A percentile compares a stretch with the other conserved stretches of the same genome.
These are phyloP conservation scores for Trichoderma gracile DNA, from an alignment of 2,329 filamentous ascomycete genomes.

Conservation along the genomic window DNA sequence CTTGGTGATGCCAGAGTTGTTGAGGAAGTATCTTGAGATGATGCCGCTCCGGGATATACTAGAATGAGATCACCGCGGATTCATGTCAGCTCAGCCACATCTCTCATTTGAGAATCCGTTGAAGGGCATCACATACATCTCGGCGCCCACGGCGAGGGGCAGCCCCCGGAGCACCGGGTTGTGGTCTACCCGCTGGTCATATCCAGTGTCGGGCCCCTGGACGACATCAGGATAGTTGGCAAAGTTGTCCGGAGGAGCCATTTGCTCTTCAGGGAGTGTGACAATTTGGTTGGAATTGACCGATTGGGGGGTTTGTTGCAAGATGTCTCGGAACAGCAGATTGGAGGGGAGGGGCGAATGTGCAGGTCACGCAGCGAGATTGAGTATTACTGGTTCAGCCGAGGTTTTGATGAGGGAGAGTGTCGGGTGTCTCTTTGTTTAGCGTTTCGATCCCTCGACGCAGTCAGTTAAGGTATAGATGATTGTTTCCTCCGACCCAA, in stretches of 20 bases:
- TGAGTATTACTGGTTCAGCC: no score
- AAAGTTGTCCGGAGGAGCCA: constrained; percentile 40
- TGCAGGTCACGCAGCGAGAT: no score
- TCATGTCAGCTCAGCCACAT: no score
- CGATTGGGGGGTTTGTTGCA: background rate
- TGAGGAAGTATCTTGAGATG: constrained; percentile 67
- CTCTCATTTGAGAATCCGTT: no score
- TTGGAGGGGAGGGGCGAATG: background rate
- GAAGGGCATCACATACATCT: constrained; percentile 48
- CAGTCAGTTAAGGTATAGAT: no score
- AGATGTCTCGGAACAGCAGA: background rate
- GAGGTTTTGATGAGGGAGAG: no score
- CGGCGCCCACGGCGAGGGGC: constrained; percentile 61
- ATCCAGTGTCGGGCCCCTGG: constrained; percentile 41
- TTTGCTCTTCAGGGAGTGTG: constrained; percentile 12
- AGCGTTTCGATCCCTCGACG: no score
- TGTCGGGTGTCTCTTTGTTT: no score
- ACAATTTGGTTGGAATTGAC: background rate
- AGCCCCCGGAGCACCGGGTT: constrained; percentile 72
- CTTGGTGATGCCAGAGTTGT: constrained; percentile 60
- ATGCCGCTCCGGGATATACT: constrained; percentile 62
- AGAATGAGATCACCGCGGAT: no score
- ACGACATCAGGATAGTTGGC: constrained; percentile 46
- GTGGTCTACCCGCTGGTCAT: constrained; percentile 46
- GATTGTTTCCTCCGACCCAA: no score